phyloP scores from a whole-genome alignment of 2,329 filamentous ascomycete genomes.

The Fusarium sp. region DNA sequence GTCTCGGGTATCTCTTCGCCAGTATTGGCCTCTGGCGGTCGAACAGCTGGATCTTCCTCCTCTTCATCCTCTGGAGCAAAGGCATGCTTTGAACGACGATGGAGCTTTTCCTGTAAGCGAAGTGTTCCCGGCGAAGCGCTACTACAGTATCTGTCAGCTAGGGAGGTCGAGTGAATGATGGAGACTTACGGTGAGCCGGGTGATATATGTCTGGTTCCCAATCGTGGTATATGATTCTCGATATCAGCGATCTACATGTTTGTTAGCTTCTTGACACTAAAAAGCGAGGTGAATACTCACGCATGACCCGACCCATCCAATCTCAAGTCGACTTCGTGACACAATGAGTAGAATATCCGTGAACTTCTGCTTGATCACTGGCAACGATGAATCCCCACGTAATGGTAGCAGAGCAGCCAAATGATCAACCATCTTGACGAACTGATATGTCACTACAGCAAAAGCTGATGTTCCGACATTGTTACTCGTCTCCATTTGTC shows the following conservation, averaged over 20 bases:
- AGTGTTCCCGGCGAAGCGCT: too few species aligned
- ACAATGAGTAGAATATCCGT: constrained; percentile 17
- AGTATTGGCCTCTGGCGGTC: constrained; percentile 2
- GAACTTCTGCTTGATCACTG: constrained; percentile 22
- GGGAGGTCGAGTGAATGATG: too few species aligned
- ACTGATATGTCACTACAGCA: constrained; percentile 31
- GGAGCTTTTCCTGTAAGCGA: constrained; percentile 17
- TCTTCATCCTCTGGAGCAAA: constrained; percentile 35
- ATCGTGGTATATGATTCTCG: constrained; percentile 17
- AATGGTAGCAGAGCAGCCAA: constrained; percentile 19
- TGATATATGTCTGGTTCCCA: too few species aligned
- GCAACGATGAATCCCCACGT: constrained; percentile 15
- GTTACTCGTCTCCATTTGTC: constrained; percentile 28
- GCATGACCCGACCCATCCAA: constrained; percentile 23
- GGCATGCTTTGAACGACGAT: constrained; percentile 40
- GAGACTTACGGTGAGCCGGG: too few species aligned
- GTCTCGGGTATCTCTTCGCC: background rate
- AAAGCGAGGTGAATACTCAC: too few species aligned
- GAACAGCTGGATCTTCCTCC: constrained; percentile 13
- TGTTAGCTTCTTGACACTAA: too few species aligned
- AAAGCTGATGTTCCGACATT: constrained; percentile 19
- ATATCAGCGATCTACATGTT: constrained; percentile 34
- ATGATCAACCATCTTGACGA: constrained; percentile 37
- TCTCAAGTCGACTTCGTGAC: background rate
- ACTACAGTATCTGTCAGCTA: too few species aligned